A percentile compares a stretch with the other conserved stretches of the same genome.
Conservation (phyloP, 345 rosid genomes). For the Hibiscus mutabilis region DNA sequence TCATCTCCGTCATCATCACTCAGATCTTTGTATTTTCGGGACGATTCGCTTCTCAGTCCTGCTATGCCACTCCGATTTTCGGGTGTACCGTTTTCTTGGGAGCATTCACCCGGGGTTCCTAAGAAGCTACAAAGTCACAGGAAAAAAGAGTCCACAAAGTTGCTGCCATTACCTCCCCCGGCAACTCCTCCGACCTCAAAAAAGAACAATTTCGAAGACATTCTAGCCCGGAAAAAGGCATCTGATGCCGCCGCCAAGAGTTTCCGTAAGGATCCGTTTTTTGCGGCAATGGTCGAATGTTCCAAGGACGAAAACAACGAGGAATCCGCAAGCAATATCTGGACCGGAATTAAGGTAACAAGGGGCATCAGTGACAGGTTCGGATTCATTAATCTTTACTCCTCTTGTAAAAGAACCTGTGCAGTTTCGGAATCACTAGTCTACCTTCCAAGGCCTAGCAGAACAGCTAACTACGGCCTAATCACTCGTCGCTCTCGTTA, state of each 20-base stretch:
- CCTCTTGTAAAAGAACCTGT: slow-evolving; percentile 61
- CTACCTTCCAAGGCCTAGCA: slow-evolving; percentile 43
- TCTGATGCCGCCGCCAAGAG: background rate
- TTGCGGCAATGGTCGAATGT: background rate
- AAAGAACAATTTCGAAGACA: slow-evolving; percentile 10
- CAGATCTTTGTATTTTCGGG: slow-evolving; percentile 15
- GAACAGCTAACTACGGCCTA: slow-evolving; percentile 26
- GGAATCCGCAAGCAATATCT: background rate
- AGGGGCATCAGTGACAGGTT: slow-evolving; percentile 39
- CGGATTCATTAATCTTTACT: slow-evolving; percentile 51
- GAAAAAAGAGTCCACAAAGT: slow-evolving; percentile 27
- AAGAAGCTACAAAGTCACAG: slow-evolving; percentile 36
- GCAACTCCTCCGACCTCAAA: slow-evolving; percentile 20
- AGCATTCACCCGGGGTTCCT: slow-evolving; percentile 76
- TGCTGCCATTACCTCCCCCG: slow-evolving; percentile 43
- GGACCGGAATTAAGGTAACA: slow-evolving; percentile 26
- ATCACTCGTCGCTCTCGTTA: slow-evolving; percentile 26
- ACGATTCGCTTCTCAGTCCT: slow-evolving; percentile 37
- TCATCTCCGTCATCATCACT: slow-evolving; percentile 34
- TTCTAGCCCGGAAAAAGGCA: slow-evolving; percentile 20
- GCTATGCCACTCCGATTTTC: slow-evolving; percentile 47
- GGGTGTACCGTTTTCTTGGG: slow-evolving; percentile 95
- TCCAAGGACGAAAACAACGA: slow-evolving; percentile 44
- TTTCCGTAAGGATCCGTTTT: slow-evolving; percentile 47
- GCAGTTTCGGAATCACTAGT: slow-evolving; percentile 69